Evolutionary conservation across 2,329 filamentous ascomycete genomes (phyloP).

Genomic region (Allantophomopsis cytisporea): DNA sequence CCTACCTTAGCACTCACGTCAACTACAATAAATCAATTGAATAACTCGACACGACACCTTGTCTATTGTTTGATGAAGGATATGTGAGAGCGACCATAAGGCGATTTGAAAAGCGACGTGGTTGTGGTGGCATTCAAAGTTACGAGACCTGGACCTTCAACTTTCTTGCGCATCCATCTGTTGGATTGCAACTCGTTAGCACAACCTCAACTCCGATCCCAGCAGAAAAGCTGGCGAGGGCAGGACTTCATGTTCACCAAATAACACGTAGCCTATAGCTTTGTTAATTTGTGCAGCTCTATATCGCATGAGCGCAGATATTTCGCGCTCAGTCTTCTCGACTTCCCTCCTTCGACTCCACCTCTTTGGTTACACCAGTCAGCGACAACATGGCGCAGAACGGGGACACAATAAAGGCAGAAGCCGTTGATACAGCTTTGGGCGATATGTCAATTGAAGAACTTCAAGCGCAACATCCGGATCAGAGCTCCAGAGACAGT

Average conservation of each 20-base stretch:
- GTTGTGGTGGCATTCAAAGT: no score
- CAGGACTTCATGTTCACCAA: neutral
- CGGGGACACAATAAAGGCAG: slow-evolving; percentile 11
- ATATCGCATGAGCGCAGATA: neutral
- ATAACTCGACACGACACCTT: no score
- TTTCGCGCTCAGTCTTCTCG: neutral
- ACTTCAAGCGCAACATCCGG: slow-evolving; percentile 3
- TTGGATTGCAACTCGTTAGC: neutral
- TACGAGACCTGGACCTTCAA: no score
- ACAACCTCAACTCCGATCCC: neutral
- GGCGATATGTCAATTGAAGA: slow-evolving; percentile 19
- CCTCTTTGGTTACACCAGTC: neutral
- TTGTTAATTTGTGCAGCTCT: slow-evolving; percentile 1
- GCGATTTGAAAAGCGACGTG: no score
- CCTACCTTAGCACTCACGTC: no score
- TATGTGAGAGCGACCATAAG: no score
- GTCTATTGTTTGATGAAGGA: no score
- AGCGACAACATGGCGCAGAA: slow-evolving; percentile 15
- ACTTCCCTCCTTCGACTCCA: neutral
- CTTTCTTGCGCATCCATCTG: no score
- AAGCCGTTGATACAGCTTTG: slow-evolving; percentile 16
- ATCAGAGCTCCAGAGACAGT: slow-evolving; percentile 10
- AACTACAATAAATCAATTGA: no score
- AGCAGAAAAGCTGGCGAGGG: slow-evolving; percentile 1
- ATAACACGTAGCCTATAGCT: slow-evolving; percentile 1